phyloP scores from a whole-genome alignment of 106 monocot genomes.

The Gastrodia elata region DNA sequence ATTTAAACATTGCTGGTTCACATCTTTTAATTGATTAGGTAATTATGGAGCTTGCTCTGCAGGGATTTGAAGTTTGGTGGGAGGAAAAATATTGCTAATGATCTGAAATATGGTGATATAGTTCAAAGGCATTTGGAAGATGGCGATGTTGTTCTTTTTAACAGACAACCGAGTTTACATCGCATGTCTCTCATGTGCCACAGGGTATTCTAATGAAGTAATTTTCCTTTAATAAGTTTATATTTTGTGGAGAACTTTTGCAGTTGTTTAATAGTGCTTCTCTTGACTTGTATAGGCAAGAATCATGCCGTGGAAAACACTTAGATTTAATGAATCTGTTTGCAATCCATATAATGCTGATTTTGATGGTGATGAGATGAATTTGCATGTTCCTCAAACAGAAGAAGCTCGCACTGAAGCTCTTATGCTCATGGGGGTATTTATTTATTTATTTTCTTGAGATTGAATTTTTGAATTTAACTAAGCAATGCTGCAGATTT shows the following conservation, averaged over 20 bases:
- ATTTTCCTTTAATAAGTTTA: background rate
- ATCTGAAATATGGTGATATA: slow-evolving; percentile 73
- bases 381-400: slow-evolving; percentile 96
- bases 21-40: background rate
- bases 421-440: slow-evolving; percentile 98
- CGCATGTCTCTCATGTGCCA: slow-evolving; percentile 99
- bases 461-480: background rate
- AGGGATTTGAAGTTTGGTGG: slow-evolving; percentile 73
- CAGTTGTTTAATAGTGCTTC: background rate
- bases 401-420: slow-evolving; percentile 99
- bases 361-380: slow-evolving; percentile 99
- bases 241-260: background rate
- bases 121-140: slow-evolving; percentile 94
- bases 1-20: background rate
- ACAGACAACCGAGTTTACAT: slow-evolving; percentile 97
- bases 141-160: slow-evolving; percentile 97
- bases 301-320: slow-evolving; percentile 95
- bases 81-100: slow-evolving; percentile 68
- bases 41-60: slow-evolving; percentile 5
- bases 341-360: slow-evolving; percentile 99
- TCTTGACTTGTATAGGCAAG: slow-evolving; percentile 45
- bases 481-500: background rate
- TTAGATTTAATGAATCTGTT: slow-evolving; percentile 98
- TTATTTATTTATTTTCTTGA: slow-evolving; percentile 7
- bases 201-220: slow-evolving; percentile 34